Evolutionary conservation across 2,329 filamentous ascomycete species (phyloP).

Genomic region (Aureobasidium sp.): DNA sequence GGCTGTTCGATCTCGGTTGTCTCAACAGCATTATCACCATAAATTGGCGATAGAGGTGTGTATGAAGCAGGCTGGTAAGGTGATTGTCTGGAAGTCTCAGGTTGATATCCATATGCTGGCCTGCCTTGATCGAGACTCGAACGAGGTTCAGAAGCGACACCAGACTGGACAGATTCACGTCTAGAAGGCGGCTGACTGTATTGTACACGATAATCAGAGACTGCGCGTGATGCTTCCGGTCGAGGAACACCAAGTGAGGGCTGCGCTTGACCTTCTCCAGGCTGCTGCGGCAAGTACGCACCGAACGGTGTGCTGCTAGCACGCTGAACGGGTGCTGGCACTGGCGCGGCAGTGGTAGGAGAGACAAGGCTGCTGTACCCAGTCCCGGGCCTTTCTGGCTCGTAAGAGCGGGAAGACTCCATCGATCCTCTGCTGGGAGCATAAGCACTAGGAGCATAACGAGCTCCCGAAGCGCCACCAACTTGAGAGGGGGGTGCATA

Average conservation of each 20-base stretch:
- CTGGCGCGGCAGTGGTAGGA: slow-evolving; percentile 1
- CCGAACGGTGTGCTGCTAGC: slow-evolving; percentile 17
- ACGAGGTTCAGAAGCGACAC: neutral
- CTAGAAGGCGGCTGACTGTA: slow-evolving; percentile 26
- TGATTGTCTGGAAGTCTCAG: slow-evolving; percentile 12
- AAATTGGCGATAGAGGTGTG: slow-evolving; percentile 1
- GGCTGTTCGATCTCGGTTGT: neutral
- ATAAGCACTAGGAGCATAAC: slow-evolving; percentile 18
- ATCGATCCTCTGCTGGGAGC: slow-evolving; percentile 14
- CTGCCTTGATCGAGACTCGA: slow-evolving; percentile 15
- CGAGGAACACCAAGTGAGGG: slow-evolving; percentile 23
- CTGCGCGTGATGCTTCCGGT: slow-evolving; percentile 23
- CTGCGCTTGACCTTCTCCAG: slow-evolving; percentile 16
- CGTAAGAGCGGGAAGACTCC: slow-evolving; percentile 16
- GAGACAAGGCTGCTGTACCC: slow-evolving; percentile 14
- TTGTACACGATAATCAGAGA: slow-evolving; percentile 26
- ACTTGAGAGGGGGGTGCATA: slow-evolving; percentile 25
- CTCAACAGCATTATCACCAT: slow-evolving; percentile 2
- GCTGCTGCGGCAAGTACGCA: slow-evolving; percentile 15
- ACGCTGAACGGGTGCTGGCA: slow-evolving; percentile 11
- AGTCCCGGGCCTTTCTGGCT: slow-evolving; percentile 17
- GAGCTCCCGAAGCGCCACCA: slow-evolving; percentile 8
- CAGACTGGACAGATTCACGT: slow-evolving; percentile 24
- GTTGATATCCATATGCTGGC: slow-evolving; percentile 14
- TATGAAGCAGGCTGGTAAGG: slow-evolving; percentile 12